A percentile compares a stretch with the other conserved stretches of the same genome.
Evolutionary conservation across 257 asterid species (phyloP).

Genomic region (Solanum appendiculatum): DNA sequence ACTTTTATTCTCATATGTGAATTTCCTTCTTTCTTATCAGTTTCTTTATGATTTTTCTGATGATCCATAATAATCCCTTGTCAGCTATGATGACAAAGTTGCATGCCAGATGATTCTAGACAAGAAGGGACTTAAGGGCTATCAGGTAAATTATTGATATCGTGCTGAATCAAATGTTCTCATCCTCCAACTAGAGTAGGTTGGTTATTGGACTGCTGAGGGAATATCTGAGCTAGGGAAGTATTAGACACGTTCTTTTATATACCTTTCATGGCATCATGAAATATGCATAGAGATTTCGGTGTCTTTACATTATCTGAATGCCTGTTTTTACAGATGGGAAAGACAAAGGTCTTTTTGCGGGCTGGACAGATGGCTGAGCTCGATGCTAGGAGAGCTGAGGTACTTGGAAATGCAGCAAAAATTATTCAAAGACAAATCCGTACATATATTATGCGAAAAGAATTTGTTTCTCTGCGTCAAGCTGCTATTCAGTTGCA

Average conservation of each 20-base stretch:
- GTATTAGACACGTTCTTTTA: background rate
- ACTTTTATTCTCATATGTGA: background rate
- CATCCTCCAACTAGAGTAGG: background rate
- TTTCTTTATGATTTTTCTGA: background rate
- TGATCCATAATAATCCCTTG: background rate
- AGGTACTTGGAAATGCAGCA: conserved; percentile 98
- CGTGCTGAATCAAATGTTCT: background rate
- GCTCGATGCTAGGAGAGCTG: conserved; percentile 93
- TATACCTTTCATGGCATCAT: background rate
- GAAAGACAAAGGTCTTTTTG: conserved; percentile 90
- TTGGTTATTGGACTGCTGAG: background rate
- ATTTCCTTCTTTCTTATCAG: background rate
- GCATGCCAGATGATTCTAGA: conserved; percentile 84
- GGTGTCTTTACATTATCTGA: background rate
- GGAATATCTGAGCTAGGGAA: background rate
- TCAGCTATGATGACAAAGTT: conserved; percentile 80
- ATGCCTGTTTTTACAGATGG: conserved; percentile 57
- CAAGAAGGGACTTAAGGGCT: conserved; percentile 83
- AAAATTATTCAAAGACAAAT: conserved; percentile 89
- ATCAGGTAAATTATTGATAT: conserved; percentile 54
- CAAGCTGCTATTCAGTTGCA: conserved; percentile 80
- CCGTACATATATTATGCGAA: conserved; percentile 78
- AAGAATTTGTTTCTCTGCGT: conserved; percentile 70
- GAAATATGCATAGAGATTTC: background rate
- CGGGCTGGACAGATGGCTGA: conserved; percentile 99